Base-by-base conservation (phyloP, 2,329 filamentous ascomycete genomes). In the Penicillium sp. region DNA sequence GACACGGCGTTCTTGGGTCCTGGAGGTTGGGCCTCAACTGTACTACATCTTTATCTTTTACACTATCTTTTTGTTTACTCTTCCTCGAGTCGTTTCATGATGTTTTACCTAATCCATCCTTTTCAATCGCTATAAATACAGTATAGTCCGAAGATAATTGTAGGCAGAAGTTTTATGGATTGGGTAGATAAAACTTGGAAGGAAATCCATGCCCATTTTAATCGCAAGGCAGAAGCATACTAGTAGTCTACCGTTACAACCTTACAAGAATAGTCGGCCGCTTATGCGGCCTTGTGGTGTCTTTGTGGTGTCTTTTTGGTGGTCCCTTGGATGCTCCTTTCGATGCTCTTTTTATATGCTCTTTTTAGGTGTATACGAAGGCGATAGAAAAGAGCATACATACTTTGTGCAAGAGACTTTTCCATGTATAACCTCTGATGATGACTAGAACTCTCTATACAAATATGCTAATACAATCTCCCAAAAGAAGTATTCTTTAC, bases 1-100 rank as follows among this genome's bases (percentile, higher is more conserved):
- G 41, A 52, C 33, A 37, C 15, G 59, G 61, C 54, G 56, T 65
- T 60, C n/a, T 49, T 43, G 42, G 41, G n/a, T 43, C 37, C 37
- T 55, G 43, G 35, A 31, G 48, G 33, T 10, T 21, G 10, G 31
- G 21, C 15, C 40, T 33, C 40, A 33, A 53, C 47, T 62, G 43
- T 61, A 59, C 31, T 62, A 56, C 46, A 54, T 19, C 53, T 43
- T 42, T 54, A 50, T 31, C 43, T 15, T 48, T 13, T 52, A n/a
- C 21, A 33, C 31, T 33, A 21, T 17, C 21, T 10, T 38, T 7
- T 45, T 19, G 10, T 27, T 53, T 12, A 27, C 21, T 37, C 19
- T 37, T 19, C 19, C 27, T 41, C 19, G n/a, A 23, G 4, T 27
- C 9, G 5, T 21, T 21, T 41, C n/a, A 17, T 21, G 9, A 7